Percentiles rank a stretch among this genome's conserved stretches.
These are phyloP conservation scores for Pichia terricola DNA, from an alignment of 1,139 yeast species.

Conservation along the genomic window DNA sequence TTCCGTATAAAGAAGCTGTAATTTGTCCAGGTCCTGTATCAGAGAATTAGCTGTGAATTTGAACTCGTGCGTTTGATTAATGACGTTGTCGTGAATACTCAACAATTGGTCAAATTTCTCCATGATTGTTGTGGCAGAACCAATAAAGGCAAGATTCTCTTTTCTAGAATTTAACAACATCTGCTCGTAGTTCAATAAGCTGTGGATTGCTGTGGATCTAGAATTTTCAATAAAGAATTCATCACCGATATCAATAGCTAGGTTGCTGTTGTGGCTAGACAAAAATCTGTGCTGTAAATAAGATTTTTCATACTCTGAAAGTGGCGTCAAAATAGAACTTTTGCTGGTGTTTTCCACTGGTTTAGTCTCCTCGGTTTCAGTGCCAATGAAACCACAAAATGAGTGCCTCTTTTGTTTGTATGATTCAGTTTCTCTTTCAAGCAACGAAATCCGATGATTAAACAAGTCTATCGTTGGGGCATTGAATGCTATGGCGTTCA, in stretches of 20 bases:
- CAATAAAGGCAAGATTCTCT: neutral
- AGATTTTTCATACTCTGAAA: neutral
- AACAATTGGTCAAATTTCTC: constrained; percentile 36
- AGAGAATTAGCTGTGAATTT: constrained; percentile 49
- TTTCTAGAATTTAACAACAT: neutral
- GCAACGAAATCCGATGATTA: too few relatives aligned
- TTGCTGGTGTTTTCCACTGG: too few relatives aligned
- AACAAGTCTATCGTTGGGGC: too few relatives aligned
- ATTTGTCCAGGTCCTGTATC: constrained; percentile 40
- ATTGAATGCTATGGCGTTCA: too few relatives aligned
- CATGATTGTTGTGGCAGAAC: constrained; percentile 15
- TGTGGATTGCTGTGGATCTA: too few relatives aligned
- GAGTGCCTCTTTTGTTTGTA: too few relatives aligned
- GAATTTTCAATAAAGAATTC: neutral
- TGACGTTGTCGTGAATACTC: constrained; percentile 44
- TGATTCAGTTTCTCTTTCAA: too few relatives aligned
- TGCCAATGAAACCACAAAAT: too few relatives aligned
- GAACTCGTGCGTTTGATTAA: constrained; percentile 53
- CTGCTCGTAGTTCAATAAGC: neutral
- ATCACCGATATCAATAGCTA: neutral
- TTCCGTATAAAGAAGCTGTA: constrained; percentile 36
- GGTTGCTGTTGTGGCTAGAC: neutral
- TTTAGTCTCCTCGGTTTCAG: too few relatives aligned
- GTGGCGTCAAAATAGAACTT: neutral
- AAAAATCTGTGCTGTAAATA: neutral